Percentiles rank a stretch among this genome's conserved stretches.
Conservation (phyloP, 2,329 filamentous ascomycete species). For the Aspergillus japonicus region DNA sequence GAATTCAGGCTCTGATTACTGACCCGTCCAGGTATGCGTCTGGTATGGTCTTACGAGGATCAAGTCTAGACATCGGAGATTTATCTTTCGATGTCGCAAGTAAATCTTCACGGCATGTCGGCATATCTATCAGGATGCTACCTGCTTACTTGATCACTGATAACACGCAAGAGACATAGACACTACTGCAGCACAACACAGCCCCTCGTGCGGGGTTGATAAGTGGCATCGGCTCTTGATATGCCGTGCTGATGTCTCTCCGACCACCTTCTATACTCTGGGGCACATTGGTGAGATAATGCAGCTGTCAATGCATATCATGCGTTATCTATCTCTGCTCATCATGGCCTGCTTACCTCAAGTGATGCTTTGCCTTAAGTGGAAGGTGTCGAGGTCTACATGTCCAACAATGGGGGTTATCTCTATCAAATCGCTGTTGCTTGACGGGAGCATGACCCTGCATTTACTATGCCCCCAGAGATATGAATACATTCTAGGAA, state of each 20-base stretch:
- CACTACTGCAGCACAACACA: background rate
- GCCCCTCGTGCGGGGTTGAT: conserved; percentile 8
- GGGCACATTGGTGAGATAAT: background rate
- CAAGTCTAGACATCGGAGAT: too few species aligned
- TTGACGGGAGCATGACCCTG: background rate
- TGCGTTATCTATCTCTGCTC: background rate
- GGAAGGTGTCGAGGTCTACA: background rate
- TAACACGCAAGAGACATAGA: background rate
- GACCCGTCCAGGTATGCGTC: too few species aligned
- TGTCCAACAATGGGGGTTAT: conserved; percentile 1
- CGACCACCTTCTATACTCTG: conserved; percentile 4
- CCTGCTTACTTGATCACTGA: background rate
- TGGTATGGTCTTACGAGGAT: too few species aligned
- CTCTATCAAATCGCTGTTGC: background rate
- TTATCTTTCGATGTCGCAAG: too few species aligned
- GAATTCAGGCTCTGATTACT: too few species aligned
- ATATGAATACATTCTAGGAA: background rate
- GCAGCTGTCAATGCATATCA: background rate
- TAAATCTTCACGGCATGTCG: background rate
- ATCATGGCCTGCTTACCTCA: background rate
- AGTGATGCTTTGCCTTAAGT: background rate
- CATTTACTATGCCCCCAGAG: background rate
- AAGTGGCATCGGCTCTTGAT: background rate
- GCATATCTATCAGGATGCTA: background rate
- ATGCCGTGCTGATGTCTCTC: background rate